A percentile compares a stretch with the other conserved stretches of the same genome.
Evolutionary conservation across 2,329 filamentous ascomycete species (phyloP).

Genomic region (Trichoderma brevicompactum): DNA sequence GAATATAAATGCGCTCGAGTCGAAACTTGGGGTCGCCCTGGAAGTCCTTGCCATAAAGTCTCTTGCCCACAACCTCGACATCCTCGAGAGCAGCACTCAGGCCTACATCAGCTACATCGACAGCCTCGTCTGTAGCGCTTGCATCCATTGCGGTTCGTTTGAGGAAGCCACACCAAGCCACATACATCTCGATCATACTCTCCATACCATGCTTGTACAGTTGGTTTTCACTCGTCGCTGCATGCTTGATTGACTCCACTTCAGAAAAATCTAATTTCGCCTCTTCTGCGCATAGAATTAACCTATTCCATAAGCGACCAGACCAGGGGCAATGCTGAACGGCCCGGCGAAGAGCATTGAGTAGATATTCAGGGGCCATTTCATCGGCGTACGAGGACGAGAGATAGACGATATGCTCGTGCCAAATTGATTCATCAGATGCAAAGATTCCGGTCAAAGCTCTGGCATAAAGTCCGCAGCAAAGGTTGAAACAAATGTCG

Average conservation of each 20-base stretch:
- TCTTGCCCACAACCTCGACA: conserved; percentile 76
- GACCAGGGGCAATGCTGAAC: conserved; percentile 94
- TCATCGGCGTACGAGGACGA: conserved; percentile 50
- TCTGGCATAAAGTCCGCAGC: conserved; percentile 74
- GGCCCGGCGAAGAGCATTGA: conserved; percentile 78
- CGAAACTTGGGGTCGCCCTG: conserved; percentile 88
- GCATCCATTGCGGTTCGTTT: conserved; percentile 80
- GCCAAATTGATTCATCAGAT: conserved; percentile 76
- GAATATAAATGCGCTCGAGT: conserved; percentile 88
- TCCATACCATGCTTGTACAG: conserved; percentile 86
- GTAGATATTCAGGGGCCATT: conserved; percentile 50
- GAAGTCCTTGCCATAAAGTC: conserved; percentile 73
- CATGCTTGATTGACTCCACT: conserved; percentile 89
- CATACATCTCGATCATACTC: conserved; percentile 86
- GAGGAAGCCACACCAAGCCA: conserved; percentile 92
- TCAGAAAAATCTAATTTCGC: conserved; percentile 75
- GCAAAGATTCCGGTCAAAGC: conserved; percentile 73
- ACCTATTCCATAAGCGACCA: conserved; percentile 86
- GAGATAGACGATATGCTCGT: conserved; percentile 79
- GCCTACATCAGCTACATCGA: conserved; percentile 88
- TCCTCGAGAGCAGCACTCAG: conserved; percentile 85
- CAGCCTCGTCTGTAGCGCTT: conserved; percentile 76
- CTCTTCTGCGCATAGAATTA: conserved; percentile 82
- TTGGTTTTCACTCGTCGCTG: conserved; percentile 82
- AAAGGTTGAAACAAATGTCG: conserved; percentile 55